These are phyloP conservation scores for Erigeron canadensis DNA, from an alignment of 129 eudicot species.

Conservation along the genomic window DNA sequence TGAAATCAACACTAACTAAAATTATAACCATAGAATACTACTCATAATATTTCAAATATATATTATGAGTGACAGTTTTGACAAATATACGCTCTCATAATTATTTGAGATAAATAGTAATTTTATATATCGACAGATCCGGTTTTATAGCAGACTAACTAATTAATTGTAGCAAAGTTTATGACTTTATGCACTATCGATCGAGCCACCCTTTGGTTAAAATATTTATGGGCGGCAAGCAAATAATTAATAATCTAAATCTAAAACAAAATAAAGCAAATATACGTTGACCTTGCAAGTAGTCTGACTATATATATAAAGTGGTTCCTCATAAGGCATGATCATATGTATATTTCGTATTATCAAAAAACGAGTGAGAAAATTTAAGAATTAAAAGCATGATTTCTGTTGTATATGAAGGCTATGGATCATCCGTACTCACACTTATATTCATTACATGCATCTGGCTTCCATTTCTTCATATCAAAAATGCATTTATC, in stretches of 20 bases:
- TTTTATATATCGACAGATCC: too few relatives aligned
- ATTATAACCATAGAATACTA: too few relatives aligned
- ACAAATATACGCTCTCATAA: too few relatives aligned
- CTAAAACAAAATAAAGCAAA: neutral
- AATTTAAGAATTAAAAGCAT: constrained; percentile 1
- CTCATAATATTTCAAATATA: too few relatives aligned
- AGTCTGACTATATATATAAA: constrained; percentile 14
- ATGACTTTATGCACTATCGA: constrained; percentile 10
- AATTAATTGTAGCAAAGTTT: neutral
- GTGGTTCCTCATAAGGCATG: neutral
- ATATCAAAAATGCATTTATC: constrained; percentile 28
- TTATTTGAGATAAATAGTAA: too few relatives aligned
- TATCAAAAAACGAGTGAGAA: constrained; percentile 10
- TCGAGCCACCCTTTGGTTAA: constrained; percentile 27
- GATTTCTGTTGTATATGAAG: constrained; percentile 40
- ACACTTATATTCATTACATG: constrained; percentile 38
- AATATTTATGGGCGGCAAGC: constrained; percentile 4
- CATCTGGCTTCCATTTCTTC: constrained; percentile 44
- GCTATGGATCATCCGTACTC: constrained; percentile 35
- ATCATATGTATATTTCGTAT: constrained; percentile 6
- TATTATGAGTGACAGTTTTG: too few relatives aligned
- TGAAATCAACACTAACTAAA: too few relatives aligned
- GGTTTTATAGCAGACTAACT: neutral
- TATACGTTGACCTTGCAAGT: constrained; percentile 17
- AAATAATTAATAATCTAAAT: neutral